Evolutionary conservation across 257 asterid species (phyloP), one percentile per base, ranked within the genome.

Genomic region (Scutellaria barbata): DNA sequence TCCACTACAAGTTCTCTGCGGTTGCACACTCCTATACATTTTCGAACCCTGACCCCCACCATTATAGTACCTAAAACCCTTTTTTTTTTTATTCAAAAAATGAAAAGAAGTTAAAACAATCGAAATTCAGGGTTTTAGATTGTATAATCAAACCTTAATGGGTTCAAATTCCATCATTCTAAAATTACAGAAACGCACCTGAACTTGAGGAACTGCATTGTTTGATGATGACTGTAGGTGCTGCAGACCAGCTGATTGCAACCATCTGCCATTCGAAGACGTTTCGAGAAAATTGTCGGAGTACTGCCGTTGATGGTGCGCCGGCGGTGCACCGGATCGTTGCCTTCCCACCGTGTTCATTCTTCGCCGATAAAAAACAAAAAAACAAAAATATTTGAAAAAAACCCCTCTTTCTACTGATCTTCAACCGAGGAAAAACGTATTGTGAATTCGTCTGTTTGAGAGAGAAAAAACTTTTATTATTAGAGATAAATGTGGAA

Each of bases 181-280:
- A 35, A 13, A 40, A 59, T 42, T 50, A 60, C 54, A 35, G 47
- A 66, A 69, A 40, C 35, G 30, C 54, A 74, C 81, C 77, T 80
- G 79, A 12, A 67, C 76, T 17, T 88, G 82, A 77, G 89, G 82
- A 81, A 72, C 77, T 41, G 85, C 84, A 84, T 78, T 87, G 83
- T 66, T 86, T 1, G 96, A 80, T 1, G 96, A 80, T 56, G 96
- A 76, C 71, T 91, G 96, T 6, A 89, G 81, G 75, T 91, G 97
- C 68, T 94, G 98, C 72, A 91, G 78, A 63, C 98, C 98, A 78
- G 98, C 96, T 69, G 98, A 94, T 73, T 94, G 97, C 55, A 91
- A 84, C 97, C 98, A 92, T 69, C 95, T 81, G 10, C 90, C 95
- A 52, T 92, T 86, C 3, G 98, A 85, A 9, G 97, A 87, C 46